Evolutionary conservation across 2,329 filamentous ascomycete genomes (phyloP).

Genomic region (Curvularia sp.): DNA sequence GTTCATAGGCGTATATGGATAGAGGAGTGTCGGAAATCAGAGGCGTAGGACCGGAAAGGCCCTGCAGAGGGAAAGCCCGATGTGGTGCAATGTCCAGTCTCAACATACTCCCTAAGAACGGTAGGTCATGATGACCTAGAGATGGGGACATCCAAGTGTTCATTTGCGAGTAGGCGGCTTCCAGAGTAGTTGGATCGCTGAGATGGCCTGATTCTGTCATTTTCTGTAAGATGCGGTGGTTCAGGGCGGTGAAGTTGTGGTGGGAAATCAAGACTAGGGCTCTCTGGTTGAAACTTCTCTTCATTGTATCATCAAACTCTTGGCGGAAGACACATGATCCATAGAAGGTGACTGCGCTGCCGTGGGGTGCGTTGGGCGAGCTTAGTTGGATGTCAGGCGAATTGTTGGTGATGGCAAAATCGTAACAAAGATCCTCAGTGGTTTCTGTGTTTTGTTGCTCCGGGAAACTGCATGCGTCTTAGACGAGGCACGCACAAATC

Average conservation of each 20-base stretch:
- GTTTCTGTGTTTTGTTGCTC: constrained; percentile 54
- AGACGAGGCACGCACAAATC: constrained; percentile 7
- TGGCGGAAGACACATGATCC: constrained; percentile 52
- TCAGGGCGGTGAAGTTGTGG: constrained; percentile 51
- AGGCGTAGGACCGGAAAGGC: constrained; percentile 42
- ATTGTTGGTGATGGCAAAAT: constrained; percentile 52
- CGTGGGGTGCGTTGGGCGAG: constrained; percentile 51
- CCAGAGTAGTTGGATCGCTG: constrained; percentile 50
- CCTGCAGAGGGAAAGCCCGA: constrained; percentile 52
- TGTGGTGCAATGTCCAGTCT: constrained; percentile 53
- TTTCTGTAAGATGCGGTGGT: constrained; percentile 44
- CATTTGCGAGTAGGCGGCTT: constrained; percentile 50
- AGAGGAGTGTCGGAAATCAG: constrained; percentile 40
- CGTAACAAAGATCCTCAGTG: constrained; percentile 50
- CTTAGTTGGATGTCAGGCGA: constrained; percentile 64
- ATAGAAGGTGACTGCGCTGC: constrained; percentile 48
- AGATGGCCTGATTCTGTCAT: constrained; percentile 50
- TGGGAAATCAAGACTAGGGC: constrained; percentile 52
- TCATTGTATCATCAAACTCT: constrained; percentile 52
- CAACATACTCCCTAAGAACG: constrained; percentile 50
- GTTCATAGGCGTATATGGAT: constrained; percentile 52
- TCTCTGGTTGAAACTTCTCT: constrained; percentile 54
- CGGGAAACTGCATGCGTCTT: constrained; percentile 46
- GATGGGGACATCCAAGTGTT: constrained; percentile 48
- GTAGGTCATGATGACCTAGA: constrained; percentile 49